Conservation (phyloP, 2,329 filamentous ascomycete genomes). For the Penicillium sp. region DNA sequence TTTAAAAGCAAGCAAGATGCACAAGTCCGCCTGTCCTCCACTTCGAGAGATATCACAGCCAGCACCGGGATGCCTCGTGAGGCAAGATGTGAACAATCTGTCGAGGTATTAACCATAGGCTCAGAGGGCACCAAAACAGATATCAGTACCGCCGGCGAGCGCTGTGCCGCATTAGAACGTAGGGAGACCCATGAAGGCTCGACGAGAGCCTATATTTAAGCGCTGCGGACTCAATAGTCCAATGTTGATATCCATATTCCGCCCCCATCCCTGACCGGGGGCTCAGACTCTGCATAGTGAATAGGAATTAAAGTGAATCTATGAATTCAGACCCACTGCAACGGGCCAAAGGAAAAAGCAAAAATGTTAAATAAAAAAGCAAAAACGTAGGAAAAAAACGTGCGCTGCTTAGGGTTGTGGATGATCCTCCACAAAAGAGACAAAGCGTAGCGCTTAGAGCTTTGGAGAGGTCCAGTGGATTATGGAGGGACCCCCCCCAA, state of each 20-base stretch:
- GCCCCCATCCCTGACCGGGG: conserved; percentile 32
- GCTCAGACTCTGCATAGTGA: conserved; percentile 32
- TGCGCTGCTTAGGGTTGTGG: conserved; percentile 7
- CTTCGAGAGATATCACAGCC: conserved; percentile 28
- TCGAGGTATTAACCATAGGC: conserved; percentile 34
- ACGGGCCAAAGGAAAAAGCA: background rate
- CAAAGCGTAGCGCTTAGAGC: conserved; percentile 12
- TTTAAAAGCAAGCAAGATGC: conserved; percentile 23
- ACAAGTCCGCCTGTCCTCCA: conserved; percentile 26
- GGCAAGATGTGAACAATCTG: conserved; percentile 32
- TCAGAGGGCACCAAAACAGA: conserved; percentile 30
- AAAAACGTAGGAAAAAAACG: background rate
- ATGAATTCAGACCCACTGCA: conserved; percentile 22
- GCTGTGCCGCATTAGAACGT: conserved; percentile 33
- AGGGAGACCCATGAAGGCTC: conserved; percentile 24
- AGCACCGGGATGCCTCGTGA: conserved; percentile 34
- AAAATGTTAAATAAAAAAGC: background rate
- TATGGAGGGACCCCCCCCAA: background rate
- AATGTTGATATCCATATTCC: conserved; percentile 29
- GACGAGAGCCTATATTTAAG: conserved; percentile 41
- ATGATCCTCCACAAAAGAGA: conserved; percentile 5
- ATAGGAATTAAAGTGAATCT: conserved; percentile 13
- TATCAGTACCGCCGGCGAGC: conserved; percentile 31
- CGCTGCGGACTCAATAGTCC: conserved; percentile 31
- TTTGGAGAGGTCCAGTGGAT: background rate